Conservation (phyloP, 768 basidiomycete genomes). For the Tremella mesenterica region DNA sequence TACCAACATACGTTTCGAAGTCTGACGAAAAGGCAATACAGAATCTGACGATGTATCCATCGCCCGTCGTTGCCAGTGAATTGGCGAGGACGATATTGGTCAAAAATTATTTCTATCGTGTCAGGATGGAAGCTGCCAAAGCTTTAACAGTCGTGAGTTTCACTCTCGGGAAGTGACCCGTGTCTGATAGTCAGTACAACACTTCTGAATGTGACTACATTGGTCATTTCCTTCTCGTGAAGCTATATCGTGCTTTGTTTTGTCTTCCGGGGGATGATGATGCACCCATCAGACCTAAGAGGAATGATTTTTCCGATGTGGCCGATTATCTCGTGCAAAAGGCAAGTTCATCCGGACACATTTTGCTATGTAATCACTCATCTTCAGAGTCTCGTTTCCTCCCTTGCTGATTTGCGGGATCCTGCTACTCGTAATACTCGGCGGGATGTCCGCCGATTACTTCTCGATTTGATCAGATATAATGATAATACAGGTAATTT, state of each 20-base stretch:
- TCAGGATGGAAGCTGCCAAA: conserved; percentile 85
- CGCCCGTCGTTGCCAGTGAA: conserved; percentile 52
- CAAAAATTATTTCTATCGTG: conserved; percentile 88
- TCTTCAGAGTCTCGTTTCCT: conserved; percentile 57
- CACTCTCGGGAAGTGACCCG: neutral
- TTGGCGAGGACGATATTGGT: conserved; percentile 89
- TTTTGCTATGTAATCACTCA: conserved; percentile 4
- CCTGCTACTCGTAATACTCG: conserved; percentile 69
- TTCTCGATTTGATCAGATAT: conserved; percentile 85
- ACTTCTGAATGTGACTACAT: conserved; percentile 71
- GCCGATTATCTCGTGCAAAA: conserved; percentile 92
- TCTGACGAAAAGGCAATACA: too few species aligned
- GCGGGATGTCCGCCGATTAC: conserved; percentile 71
- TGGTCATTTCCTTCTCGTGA: conserved; percentile 90
- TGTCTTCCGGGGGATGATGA: conserved; percentile 50
- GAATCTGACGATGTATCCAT: conserved; percentile 54
- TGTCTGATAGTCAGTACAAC: conserved; percentile 58
- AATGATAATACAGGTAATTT: conserved; percentile 90
- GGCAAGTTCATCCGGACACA: conserved; percentile 52
- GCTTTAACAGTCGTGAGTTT: conserved; percentile 63
- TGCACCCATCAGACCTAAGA: conserved; percentile 46
- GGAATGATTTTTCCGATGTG: conserved; percentile 85
- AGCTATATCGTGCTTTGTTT: conserved; percentile 82
- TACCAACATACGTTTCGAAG: too few species aligned
- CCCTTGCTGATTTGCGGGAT: conserved; percentile 73